Evolutionary conservation across 2,329 filamentous ascomycete species (phyloP), one percentile per base, ranked within the genome.

Genomic region (Colletotrichum tanaceti): DNA sequence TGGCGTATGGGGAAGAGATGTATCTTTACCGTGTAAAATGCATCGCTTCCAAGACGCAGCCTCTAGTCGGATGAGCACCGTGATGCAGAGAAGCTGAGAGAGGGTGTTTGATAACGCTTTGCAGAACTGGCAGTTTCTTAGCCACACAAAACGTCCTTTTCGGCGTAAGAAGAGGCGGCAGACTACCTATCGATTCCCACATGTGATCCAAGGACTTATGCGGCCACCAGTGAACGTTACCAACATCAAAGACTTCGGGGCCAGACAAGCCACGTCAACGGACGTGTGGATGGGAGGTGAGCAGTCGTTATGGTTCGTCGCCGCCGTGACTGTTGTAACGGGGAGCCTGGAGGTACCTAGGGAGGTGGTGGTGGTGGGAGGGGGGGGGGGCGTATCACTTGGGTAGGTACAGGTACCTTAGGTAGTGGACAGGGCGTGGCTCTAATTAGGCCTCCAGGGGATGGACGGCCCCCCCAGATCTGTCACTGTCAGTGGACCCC

Each of bases 401-500:
- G n/a, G n/a, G n/a, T n/a, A n/a, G n/a, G n/a, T n/a, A 11, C 20
- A 35, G 32, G 32, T 24, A 24, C 24, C 24, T 24, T 35, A 10
- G 7, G 32, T 20, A 14, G 7, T 32, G 6, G 24, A 38, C 22
- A 50, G 65, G 65, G 62, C 43, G 65, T 65, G 62, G 57, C 14
- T 46, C 50, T 65, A 60, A 32, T 22, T 20, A 60, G 55, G 38
- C 54, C 38, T 43, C 32, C 7, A 35, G 32, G 47, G 35, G 47
- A 11, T 5, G 57, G 39, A 35, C 32, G 32, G 32, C 32, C 44
- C 32, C 44, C 58, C 38, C 14, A 20, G 41, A 13, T 13, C 49
- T 47, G n/a, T n/a, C n/a, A n/a, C 57, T 55, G 52, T 44, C 39
- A 53, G 59, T 47, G 65, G 59, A 22, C n/a, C n/a, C n/a, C n/a